Evolutionary conservation across 2,329 filamentous ascomycete species (phyloP), one percentile per base, ranked within the genome.

Genomic region (Aspergillus caelatus): DNA sequence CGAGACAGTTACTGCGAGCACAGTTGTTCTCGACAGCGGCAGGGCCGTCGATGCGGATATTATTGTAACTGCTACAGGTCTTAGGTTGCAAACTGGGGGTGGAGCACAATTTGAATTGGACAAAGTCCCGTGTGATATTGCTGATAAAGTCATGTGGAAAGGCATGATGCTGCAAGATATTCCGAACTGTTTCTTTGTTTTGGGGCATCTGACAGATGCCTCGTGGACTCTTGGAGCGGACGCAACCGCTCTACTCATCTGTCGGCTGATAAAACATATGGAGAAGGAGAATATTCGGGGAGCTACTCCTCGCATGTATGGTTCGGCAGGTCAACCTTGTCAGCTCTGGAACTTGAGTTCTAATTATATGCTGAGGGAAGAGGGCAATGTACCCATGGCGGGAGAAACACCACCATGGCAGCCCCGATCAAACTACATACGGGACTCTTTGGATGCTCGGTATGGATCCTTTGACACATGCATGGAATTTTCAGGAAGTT

Each of bases 21-120:
- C 79, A 48, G 83, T 87, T 65, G 71, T 77, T 36, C 74, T 86
- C 6, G 68, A 74, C 11, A 77, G 72, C 2, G 81, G 80, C 28
- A 56, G 73, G n/a, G n/a, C 45, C 11, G 46, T 78, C 5, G 57
- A 69, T 32, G 69, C 72, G 0, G 74, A 78, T 57, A 71, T 77
- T 30, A 73, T 78, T 52, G 66, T 78, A 45, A 78, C 76, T 1
- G 76, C 75, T 14, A 78, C 76, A 6, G 76, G 76, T 6, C 67
- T 78, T 1, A 74, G 71, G 46, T 56, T 78, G 1, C 69, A 70
- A 21, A 57, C 75, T 4, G 72, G 59, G 8, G 75, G 75, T 16
- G 68, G 69, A 2, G 58, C 65, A 2, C 59, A 60, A 5, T 28
- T 77, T 21, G 14, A 41, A 19, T 68, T 78, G 10, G 71, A 78